A percentile compares a stretch with the other conserved stretches of the same genome.
These are phyloP conservation scores for Ballota nigra DNA, from an alignment of 257 asterid genomes.

Conservation along the genomic window DNA sequence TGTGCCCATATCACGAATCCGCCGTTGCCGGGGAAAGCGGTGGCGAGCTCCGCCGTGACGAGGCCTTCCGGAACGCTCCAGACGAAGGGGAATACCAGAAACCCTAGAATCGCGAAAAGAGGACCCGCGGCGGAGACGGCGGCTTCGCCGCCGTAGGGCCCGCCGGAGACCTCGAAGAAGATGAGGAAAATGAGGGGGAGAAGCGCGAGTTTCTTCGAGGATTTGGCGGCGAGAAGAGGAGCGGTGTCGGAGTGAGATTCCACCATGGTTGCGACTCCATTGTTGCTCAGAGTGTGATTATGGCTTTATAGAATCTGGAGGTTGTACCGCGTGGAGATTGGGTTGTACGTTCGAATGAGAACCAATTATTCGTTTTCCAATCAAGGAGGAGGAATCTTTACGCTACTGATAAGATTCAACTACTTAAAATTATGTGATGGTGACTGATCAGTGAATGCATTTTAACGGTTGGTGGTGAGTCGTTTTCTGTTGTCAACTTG, in stretches of 20 bases:
- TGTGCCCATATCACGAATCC: conserved; percentile 63
- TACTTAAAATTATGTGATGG: too few species aligned
- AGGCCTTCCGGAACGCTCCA: conserved; percentile 61
- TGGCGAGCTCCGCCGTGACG: conserved; percentile 59
- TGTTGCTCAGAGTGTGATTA: background rate
- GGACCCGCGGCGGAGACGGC: conserved; percentile 65
- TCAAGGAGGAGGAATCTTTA: too few species aligned
- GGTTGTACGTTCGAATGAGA: background rate
- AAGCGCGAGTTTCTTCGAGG: conserved; percentile 38
- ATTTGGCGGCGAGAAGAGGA: conserved; percentile 26
- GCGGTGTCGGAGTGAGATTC: background rate
- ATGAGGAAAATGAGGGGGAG: conserved; percentile 51
- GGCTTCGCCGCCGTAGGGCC: conserved; percentile 58
- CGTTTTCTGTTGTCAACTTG: too few species aligned
- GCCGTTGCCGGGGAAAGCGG: conserved; percentile 62
- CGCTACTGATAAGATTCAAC: too few species aligned
- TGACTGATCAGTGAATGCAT: too few species aligned
- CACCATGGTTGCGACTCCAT: background rate
- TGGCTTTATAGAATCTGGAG: background rate
- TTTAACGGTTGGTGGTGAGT: too few species aligned
- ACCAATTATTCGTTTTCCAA: too few species aligned
- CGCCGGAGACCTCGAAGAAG: conserved; percentile 58
- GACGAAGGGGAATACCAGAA: conserved; percentile 45
- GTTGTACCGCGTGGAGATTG: background rate
- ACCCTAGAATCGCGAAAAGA: conserved; percentile 46